Evolutionary conservation across 805 yeast species (phyloP).

Genomic region (Spathaspora girioi): DNA sequence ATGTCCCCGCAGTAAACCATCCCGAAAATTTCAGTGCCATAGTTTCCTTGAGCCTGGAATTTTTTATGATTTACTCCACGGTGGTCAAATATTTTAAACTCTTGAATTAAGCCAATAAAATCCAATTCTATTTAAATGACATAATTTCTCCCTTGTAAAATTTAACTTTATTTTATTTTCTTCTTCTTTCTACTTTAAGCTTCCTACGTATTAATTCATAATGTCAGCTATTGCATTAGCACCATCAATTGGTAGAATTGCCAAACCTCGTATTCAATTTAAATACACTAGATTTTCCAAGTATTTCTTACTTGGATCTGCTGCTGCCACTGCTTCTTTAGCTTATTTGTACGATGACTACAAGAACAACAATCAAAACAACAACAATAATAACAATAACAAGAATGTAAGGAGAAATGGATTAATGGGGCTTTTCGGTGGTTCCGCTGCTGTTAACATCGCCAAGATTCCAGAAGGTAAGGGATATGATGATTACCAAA

Average conservation of each 20-base stretch:
- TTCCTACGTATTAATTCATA: neutral
- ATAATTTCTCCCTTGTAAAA: neutral
- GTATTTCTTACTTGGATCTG: conserved; percentile 5
- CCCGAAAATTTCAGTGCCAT: neutral
- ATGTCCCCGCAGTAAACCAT: neutral
- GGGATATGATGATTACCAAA: conserved; percentile 53
- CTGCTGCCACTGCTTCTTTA: conserved; percentile 20
- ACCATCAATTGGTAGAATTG: conserved; percentile 5
- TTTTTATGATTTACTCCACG: neutral
- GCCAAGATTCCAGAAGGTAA: conserved; percentile 35
- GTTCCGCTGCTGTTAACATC: conserved; percentile 20
- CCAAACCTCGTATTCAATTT: neutral
- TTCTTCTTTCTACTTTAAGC: neutral
- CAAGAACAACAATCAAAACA: conserved; percentile 7
- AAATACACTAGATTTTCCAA: conserved; percentile 11
- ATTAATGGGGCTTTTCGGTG: conserved; percentile 11
- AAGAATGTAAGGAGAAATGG: conserved; percentile 4
- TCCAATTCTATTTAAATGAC: neutral
- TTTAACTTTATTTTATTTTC: neutral
- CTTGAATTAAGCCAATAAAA: neutral
- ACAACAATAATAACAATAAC: conserved; percentile 7
- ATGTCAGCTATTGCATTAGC: conserved; percentile 10
- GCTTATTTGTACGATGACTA: conserved; percentile 16
- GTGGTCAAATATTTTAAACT: no score
- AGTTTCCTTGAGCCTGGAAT: neutral